phyloP scores from a whole-genome alignment of 352 stramenopile genomes.

The Globisporangium paddicum region DNA sequence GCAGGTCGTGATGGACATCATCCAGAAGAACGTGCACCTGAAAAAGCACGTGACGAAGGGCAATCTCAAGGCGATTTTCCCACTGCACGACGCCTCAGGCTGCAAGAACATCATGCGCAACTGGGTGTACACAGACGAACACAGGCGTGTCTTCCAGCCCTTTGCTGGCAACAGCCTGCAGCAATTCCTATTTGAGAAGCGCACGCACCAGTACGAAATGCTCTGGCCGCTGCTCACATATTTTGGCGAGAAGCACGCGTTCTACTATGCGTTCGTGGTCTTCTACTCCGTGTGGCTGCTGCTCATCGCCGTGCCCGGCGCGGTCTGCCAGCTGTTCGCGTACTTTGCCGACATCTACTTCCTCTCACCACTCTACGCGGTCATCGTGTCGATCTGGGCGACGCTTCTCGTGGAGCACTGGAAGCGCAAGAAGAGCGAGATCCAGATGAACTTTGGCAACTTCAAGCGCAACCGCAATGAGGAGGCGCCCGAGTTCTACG shows the following conservation, averaged over 20 bases:
- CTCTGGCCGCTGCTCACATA: conserved; percentile 77
- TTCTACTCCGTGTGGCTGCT: conserved; percentile 78
- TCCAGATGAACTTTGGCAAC: conserved; percentile 77
- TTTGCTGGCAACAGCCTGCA: conserved; percentile 37
- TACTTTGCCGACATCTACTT: conserved; percentile 24
- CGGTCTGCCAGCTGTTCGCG: conserved; percentile 45
- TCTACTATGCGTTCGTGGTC: conserved; percentile 71
- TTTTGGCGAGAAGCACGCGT: conserved; percentile 78
- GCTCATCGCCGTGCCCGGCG: conserved; percentile 43
- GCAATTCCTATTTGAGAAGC: conserved; percentile 62
- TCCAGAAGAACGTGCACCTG: conserved; percentile 68
- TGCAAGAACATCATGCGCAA: conserved; percentile 60
- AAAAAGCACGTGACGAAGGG: conserved; percentile 46
- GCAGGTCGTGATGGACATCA: conserved; percentile 69
- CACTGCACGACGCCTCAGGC: conserved; percentile 54
- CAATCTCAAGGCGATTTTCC: conserved; percentile 61
- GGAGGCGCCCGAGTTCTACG: conserved; percentile 48
- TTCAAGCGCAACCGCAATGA: conserved; percentile 57
- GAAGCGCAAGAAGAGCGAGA: conserved; percentile 85
- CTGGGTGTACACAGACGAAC: conserved; percentile 42
- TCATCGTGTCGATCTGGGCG: conserved; percentile 84
- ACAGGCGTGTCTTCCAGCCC: conserved; percentile 44
- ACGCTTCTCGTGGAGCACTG: conserved; percentile 86
- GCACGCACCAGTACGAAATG: conserved; percentile 70
- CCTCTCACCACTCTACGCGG: conserved; percentile 44